These are phyloP conservation scores for Pelargonium fulgidum DNA, from an alignment of 441 rosid species.

Conservation along the genomic window DNA sequence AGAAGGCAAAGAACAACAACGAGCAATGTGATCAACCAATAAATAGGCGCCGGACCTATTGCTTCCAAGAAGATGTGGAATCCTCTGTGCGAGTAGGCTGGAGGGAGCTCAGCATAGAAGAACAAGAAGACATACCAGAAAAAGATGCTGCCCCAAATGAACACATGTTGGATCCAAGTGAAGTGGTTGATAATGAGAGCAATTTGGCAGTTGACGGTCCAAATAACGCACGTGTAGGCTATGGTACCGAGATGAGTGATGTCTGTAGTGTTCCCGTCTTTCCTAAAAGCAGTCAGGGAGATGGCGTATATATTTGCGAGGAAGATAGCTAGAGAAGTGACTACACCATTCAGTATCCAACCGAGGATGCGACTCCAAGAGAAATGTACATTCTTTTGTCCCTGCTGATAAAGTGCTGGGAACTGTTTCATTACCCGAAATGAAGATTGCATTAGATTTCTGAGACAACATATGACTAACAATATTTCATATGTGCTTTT, in stretches of 20 bases:
- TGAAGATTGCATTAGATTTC: no score
- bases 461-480: no score
- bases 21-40: slow-evolving; percentile 39
- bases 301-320: slow-evolving; percentile 31
- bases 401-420: slow-evolving; percentile 64
- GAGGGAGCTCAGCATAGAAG: slow-evolving; percentile 42
- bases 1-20: slow-evolving; percentile 40
- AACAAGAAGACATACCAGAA: slow-evolving; percentile 56
- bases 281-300: slow-evolving; percentile 31
- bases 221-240: slow-evolving; percentile 51
- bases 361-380: slow-evolving; percentile 53
- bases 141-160: slow-evolving; percentile 65
- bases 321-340: slow-evolving; percentile 45
- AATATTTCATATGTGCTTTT: no score
- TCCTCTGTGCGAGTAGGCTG: slow-evolving; percentile 29
- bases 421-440: slow-evolving; percentile 32
- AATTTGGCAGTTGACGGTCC: slow-evolving; percentile 62
- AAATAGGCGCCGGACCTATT: slow-evolving; percentile 41
- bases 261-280: slow-evolving; percentile 40
- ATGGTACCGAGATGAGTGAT: slow-evolving; percentile 37
- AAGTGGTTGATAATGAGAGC: slow-evolving; percentile 55
- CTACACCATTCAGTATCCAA: slow-evolving; percentile 49
- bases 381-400: slow-evolving; percentile 49
- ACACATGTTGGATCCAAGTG: slow-evolving; percentile 68
- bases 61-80: slow-evolving; percentile 40